Percentiles rank a stretch among this genome's conserved stretches.
Evolutionary conservation across 495 filamentous ascomycete species (phyloP).

Genomic region (Aspergillus asperescens): DNA sequence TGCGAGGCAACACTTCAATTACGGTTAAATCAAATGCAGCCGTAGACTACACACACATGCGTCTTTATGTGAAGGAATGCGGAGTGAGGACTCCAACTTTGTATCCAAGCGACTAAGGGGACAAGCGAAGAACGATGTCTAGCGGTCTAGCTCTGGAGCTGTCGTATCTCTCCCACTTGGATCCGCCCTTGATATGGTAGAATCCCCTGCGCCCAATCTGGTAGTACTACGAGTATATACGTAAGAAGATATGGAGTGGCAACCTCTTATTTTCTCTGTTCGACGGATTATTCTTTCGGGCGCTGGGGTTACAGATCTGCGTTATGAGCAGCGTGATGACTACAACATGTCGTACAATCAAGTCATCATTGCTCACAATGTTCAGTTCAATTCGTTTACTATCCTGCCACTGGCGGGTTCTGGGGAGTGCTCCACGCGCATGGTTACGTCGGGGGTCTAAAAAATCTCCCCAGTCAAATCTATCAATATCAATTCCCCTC

Average conservation of each 20-base stretch:
- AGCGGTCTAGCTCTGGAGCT: constrained; percentile 2
- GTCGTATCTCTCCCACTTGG: background rate
- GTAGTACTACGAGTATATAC: background rate
- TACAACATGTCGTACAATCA: background rate
- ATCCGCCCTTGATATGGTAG: background rate
- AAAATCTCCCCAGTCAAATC: constrained; percentile 4
- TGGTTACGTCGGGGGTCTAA: background rate
- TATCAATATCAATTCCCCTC: constrained; percentile 8
- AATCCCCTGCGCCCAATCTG: background rate
- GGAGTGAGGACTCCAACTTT: background rate
- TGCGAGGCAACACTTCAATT: background rate
- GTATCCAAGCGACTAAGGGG: background rate
- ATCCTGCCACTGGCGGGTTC: background rate
- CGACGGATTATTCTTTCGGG: background rate
- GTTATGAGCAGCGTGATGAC: constrained; percentile 2
- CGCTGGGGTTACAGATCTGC: constrained; percentile 1
- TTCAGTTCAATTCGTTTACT: background rate
- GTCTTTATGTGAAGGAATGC: constrained; percentile 1
- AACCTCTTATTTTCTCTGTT: background rate
- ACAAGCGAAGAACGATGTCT: background rate
- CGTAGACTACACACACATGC: constrained; percentile 6
- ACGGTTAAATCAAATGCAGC: background rate
- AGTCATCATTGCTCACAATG: background rate
- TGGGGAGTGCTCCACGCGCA: background rate
- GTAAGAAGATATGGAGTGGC: background rate